Evolutionary conservation across 208 protist genomes (phyloP).

Genomic region (Herpetomonas tarakana): DNA sequence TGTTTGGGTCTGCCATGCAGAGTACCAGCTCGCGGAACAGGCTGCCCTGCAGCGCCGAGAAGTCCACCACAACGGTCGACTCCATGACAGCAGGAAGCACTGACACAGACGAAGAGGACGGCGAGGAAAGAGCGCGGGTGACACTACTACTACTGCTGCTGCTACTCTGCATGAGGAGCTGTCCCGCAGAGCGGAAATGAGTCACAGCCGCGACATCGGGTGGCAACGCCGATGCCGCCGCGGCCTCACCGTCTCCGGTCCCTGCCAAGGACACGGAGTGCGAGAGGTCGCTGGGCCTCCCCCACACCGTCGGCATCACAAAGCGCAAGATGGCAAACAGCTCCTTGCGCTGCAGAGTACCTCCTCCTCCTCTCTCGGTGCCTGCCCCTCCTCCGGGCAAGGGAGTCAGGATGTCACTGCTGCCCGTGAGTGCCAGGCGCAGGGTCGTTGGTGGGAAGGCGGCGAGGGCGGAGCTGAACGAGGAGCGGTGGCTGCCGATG

Average conservation of each 20-base stretch:
- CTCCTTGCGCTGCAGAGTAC: background rate
- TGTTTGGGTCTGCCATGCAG: background rate
- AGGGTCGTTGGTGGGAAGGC: conserved; percentile 1
- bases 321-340: conserved; percentile 3
- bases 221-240: background rate
- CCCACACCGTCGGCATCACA: background rate
- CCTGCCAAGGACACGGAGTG: too few species aligned
- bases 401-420: background rate
- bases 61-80: conserved; percentile 12
- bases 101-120: too few species aligned
- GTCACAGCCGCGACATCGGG: background rate
- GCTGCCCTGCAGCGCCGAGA: conserved; percentile 7
- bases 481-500: background rate
- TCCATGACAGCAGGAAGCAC: conserved; percentile 13
- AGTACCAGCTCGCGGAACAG: conserved; percentile 13
- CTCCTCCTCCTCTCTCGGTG: too few species aligned
- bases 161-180: too few species aligned
- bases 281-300: background rate
- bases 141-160: too few species aligned
- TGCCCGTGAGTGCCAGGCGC: conserved; percentile 8
- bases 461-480: conserved; percentile 1
- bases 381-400: background rate
- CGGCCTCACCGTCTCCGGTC: background rate
- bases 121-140: too few species aligned
- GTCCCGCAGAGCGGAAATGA: background rate